A percentile compares a stretch with the other conserved stretches of the same genome.
phyloP scores from a whole-genome alignment of 2,329 filamentous ascomycete species.

The Domatiomyces catenatus region DNA sequence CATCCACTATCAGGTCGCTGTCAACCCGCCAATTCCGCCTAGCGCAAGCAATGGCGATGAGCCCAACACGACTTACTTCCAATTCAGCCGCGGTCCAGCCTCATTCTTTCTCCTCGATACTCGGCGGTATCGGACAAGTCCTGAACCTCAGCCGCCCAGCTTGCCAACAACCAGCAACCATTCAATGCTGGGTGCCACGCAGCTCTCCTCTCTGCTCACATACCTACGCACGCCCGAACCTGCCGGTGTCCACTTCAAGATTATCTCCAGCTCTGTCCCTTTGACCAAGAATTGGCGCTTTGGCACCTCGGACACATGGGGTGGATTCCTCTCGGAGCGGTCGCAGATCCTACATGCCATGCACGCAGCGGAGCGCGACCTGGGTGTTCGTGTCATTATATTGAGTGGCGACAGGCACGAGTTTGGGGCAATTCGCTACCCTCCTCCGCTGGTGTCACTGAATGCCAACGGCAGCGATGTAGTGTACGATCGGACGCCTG shows the following conservation, averaged over 20 bases:
- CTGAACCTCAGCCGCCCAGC: constrained; percentile 12
- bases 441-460: constrained; percentile 27
- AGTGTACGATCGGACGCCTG: constrained; percentile 15
- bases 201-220: constrained; percentile 62
- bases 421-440: constrained; percentile 73
- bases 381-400: constrained; percentile 63
- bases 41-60: constrained; percentile 34
- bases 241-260: constrained; percentile 75
- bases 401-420: constrained; percentile 92
- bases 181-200: constrained; percentile 66
- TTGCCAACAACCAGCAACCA: constrained; percentile 36
- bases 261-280: constrained; percentile 76
- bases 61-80: constrained; percentile 61
- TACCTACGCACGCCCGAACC: constrained; percentile 63
- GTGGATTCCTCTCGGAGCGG: constrained; percentile 73
- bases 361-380: constrained; percentile 63
- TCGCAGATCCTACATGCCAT: constrained; percentile 69
- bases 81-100: constrained; percentile 77
- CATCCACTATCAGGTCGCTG: constrained; percentile 66
- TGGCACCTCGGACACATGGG: constrained; percentile 82
- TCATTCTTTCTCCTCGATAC: constrained; percentile 94
- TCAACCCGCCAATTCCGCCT: constrained; percentile 58
- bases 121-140: constrained; percentile 58
- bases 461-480: neutral
- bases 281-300: constrained; percentile 97